Base-by-base conservation (phyloP, 202 grass and related monocot species). In the Schoenoplectus triqueter region DNA sequence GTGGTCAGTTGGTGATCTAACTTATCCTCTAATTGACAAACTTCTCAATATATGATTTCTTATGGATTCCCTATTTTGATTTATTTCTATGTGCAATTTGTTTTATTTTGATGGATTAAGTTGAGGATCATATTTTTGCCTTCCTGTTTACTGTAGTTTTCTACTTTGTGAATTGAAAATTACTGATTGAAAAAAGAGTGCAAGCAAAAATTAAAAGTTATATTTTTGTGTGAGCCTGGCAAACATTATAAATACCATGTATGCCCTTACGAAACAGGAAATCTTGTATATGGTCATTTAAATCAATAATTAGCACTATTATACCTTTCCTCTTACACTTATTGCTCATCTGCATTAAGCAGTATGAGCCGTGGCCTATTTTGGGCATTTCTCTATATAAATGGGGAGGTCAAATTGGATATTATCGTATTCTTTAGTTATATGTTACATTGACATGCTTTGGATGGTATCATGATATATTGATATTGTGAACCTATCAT, bases 191-290 rank as follows among this genome's bases (percentile, higher is more conserved):
- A 22, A 54, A 19, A 75, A 31, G 6, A 75, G 8, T 11, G 20
- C 18, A 55, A 55, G 8, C 9, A 54, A 31, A 49, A 20, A 74
- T 74, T 17, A 31, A 54, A 76, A 9, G 49, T 5, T 50, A 31
- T 19, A 73, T 10, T 75, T 61, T 56, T 76, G 50, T 72, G 31
- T 72, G 45, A 18, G 66, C 45, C 15, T 14, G 22, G 1, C 20
- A 77, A 56, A 51, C 73, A 77, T 77, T n/a, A 5, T 13, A 40
- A 77, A 21, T n/a, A 57, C 51, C 79, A 65, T 85, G 49, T 50
- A 44, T 19, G 3, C 59, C 60, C 51, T 79, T 92, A 22, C 55
- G 69, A 41, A 57, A 15, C 4, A 41, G 41, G 20, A 77, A 56
- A 77, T 31, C 31, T 31, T 31, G 31, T 31, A 8, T 57, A 77